Evolutionary conservation across 73 alveolate genomes (phyloP).

Genomic region (Tetrahymena thermophila): DNA sequence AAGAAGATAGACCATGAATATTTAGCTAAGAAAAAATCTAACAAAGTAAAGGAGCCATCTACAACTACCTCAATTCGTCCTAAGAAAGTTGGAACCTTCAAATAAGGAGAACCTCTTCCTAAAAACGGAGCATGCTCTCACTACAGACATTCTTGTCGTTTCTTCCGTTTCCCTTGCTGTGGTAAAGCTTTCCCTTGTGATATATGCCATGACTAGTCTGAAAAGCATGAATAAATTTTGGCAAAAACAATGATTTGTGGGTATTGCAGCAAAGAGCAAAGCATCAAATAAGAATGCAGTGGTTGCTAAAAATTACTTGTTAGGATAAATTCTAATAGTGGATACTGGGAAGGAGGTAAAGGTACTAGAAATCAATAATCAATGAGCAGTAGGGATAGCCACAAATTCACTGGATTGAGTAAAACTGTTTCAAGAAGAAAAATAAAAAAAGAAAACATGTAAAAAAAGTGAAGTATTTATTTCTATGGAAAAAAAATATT

Average conservation of each 20-base stretch:
- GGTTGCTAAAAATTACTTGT: slow-evolving; percentile 52
- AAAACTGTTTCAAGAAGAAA: neutral
- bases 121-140: slow-evolving; percentile 69
- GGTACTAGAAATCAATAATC: slow-evolving; percentile 58
- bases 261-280: slow-evolving; percentile 56
- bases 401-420: neutral
- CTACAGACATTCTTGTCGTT: slow-evolving; percentile 59
- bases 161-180: slow-evolving; percentile 71
- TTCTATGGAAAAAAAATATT: neutral
- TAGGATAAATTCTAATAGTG: slow-evolving; percentile 53
- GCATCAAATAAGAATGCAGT: slow-evolving; percentile 47
- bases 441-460: neutral
- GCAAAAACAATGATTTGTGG: slow-evolving; percentile 66
- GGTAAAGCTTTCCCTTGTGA: slow-evolving; percentile 68
- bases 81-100: slow-evolving; percentile 18
- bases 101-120: slow-evolving; percentile 52
- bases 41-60: neutral
- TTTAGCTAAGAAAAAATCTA: neutral
- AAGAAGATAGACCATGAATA: neutral
- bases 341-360: slow-evolving; percentile 80
- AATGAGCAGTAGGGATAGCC: slow-evolving; percentile 56
- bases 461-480: neutral
- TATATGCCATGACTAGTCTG: slow-evolving; percentile 65
- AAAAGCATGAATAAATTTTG: slow-evolving; percentile 53
- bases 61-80: neutral